Base-by-base conservation (phyloP, 2,329 filamentous ascomycete genomes). In the Claviceps arundinis region DNA sequence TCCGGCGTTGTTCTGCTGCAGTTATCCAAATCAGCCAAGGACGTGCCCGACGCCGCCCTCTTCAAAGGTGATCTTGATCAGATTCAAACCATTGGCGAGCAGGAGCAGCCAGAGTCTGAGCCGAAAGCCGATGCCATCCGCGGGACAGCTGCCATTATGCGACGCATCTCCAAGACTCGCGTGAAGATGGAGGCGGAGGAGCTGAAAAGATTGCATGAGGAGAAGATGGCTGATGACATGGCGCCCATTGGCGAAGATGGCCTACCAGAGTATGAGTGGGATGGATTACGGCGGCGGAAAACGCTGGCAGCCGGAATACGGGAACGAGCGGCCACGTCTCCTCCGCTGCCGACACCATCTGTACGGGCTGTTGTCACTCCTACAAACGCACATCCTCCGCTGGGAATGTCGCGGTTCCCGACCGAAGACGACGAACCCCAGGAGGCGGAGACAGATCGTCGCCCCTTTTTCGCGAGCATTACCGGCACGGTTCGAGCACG, bases 11-110 rank as follows among this genome's bases (percentile, higher is more conserved):
- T 97, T 0, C 71, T 98, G 7, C 72, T 98, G 9, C 93, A 98
- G 64, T 79, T 98, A n/a, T 96, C 93, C 50, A 97, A 97, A 66
- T 96, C 91, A 0, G 88, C 93, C 60, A 98, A 97, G 65, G 91
- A 98, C 62, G 91, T 98, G 0, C 93, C 93, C 6, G 93, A 97
- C 64, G 77, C 89, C 0, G 89, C 90, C 37, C 83, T 98, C 41
- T 95, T 98, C 73, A 82, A 83, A 52, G 93, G 91, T 45, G 89
- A 97, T 62, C 77, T 98, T 50, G 87, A 97, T 62, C 91, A 98
- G 73, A 87, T 97, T 51, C 87, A 93, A 37, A 95, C 91, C 34
- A 93, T 97, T 56, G 91, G 88, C 47, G 88, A 96, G 61, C 89
- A 95, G 63, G 89, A 95, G 65, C 89, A 97, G 65, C 86, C 90